Evolutionary conservation across 1,284 basidiomycete species (phyloP).

Genomic region (Melampsora americana): DNA sequence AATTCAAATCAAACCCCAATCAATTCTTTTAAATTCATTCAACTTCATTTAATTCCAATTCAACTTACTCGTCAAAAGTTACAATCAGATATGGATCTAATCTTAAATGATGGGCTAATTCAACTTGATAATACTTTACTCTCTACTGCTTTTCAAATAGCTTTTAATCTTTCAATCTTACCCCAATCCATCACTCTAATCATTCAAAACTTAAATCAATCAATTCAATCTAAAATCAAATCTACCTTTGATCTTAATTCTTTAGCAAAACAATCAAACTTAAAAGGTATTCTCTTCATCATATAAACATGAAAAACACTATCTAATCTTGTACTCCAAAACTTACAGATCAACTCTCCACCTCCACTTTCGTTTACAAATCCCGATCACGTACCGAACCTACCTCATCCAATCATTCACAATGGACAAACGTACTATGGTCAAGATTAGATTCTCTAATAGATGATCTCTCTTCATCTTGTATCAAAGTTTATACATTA

Average conservation of each 20-base stretch:
- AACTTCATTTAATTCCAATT: slow-evolving; percentile 15
- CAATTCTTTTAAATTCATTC: slow-evolving; percentile 11
- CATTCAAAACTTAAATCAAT: slow-evolving; percentile 74
- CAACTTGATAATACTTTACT: slow-evolving; percentile 69
- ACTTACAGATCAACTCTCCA: slow-evolving; percentile 57
- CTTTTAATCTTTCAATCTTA: slow-evolving; percentile 81
- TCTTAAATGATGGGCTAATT: slow-evolving; percentile 7
- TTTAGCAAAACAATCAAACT: slow-evolving; percentile 74
- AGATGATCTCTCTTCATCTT: slow-evolving; percentile 83
- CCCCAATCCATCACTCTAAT: slow-evolving; percentile 77
- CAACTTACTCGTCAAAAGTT: slow-evolving; percentile 16
- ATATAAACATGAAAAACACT: background rate
- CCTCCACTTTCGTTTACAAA: slow-evolving; percentile 63
- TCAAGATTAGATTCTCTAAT: slow-evolving; percentile 73
- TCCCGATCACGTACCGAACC: slow-evolving; percentile 79
- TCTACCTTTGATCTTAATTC: slow-evolving; percentile 78
- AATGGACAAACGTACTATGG: slow-evolving; percentile 81
- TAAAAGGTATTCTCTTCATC: slow-evolving; percentile 63
- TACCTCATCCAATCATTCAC: slow-evolving; percentile 72
- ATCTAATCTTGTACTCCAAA: no score
- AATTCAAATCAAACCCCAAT: slow-evolving; percentile 13
- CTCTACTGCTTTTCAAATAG: slow-evolving; percentile 86
- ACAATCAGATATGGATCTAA: slow-evolving; percentile 14
- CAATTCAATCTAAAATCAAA: slow-evolving; percentile 71
- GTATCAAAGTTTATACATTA: slow-evolving; percentile 88